Evolutionary conservation across 1,284 basidiomycete species (phyloP), one percentile per base, ranked within the genome.

Genomic region (Apiotrichum montevideense): DNA sequence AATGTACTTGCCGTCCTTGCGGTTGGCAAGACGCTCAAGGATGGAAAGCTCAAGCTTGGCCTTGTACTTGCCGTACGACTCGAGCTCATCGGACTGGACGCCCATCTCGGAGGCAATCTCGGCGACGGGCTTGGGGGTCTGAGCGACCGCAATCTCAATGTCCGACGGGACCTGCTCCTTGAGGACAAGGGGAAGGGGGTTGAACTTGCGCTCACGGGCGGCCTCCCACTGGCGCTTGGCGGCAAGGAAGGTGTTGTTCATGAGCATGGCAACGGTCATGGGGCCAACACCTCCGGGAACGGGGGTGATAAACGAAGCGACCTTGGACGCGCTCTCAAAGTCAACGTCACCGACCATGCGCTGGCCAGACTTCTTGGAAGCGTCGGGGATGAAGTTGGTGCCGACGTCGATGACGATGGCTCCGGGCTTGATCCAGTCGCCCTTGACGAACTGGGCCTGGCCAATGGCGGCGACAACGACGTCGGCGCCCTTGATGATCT

Each of bases 201-300:
- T 87, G 72, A 96, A 78, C 62, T 79, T 74, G 59, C 85, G 82
- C 21, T 80, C 73, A 51, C 86, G 84, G 42, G 81, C 77, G 51
- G 83, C 79, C 65, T 88, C 82, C 82, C 87, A 92, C 53, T 86
- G 80, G 59, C 89, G 85, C 75, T 90, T 84, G 35, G 95, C 93
- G 54, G 90, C 88, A 62, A 82, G 79, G 63, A 93, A 80, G 0
- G 95, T 95, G 79, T 98, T 99, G 71, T 87, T 84, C 95, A 98
- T 98, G 65, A 99, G 86, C 82, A 98, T 84, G 44, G 96, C 96
- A 59, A 99, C 96, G 8, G 96, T 99, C 95, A 98, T 97, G 35
- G 96, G 96, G 29, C 96, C 96, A 54, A 99, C 96, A 63, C 96
- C 96, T 72, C 93, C 93, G 0, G 96, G 96, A 14, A 99, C 96